Evolutionary conservation across 1,284 basidiomycete species (phyloP), one percentile per base, ranked within the genome.

Genomic region (Sporisorium scitamineum): DNA sequence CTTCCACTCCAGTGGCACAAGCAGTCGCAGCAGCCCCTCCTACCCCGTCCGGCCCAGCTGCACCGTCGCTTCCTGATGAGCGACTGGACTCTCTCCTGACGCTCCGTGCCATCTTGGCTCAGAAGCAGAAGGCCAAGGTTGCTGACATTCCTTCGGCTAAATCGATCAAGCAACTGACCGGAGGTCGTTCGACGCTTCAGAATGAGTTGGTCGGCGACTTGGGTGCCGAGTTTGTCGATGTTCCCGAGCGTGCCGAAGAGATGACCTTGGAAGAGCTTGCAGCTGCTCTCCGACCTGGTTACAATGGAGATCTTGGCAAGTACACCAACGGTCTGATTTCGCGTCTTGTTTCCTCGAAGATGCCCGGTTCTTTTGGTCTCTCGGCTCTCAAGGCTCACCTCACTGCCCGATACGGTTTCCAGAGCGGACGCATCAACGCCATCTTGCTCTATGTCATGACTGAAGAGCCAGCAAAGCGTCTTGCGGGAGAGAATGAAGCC

Each of bases 281-380:
- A 37, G 90, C 94, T 42, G 91, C 94, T 8, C 88, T 99, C 42
- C 89, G 90, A 26, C 89, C 91, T 57, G 94, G 94, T 22, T 94
- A 94, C 88, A 87, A 89, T 53, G 94, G 95, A n/a, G 86, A 89
- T 22, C 90, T 97, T 31, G 96, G 96, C 83, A 99, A 98, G 87
- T 94, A 97, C 87, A 94, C 93, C 22, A 92, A 90, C 64, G 92
- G 94, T 27, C 89, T 99, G 50, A 89, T 98, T 58, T 94, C 95
- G 59, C 93, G 96, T 68, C 89, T 98, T 84, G 89, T 98, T 60
- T 94, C 94, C 64, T 91, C 92, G 65, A 99, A 98, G 88, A 95
- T 99, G 92, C 97, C 96, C 42, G 96, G 97, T 87, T 95, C 95
- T 32, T 98, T 99, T 90, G 97, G 97, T 85, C 89, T 93, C 31